Conservation (phyloP, 2,329 filamentous ascomycete species). For the Phoma sp. region DNA sequence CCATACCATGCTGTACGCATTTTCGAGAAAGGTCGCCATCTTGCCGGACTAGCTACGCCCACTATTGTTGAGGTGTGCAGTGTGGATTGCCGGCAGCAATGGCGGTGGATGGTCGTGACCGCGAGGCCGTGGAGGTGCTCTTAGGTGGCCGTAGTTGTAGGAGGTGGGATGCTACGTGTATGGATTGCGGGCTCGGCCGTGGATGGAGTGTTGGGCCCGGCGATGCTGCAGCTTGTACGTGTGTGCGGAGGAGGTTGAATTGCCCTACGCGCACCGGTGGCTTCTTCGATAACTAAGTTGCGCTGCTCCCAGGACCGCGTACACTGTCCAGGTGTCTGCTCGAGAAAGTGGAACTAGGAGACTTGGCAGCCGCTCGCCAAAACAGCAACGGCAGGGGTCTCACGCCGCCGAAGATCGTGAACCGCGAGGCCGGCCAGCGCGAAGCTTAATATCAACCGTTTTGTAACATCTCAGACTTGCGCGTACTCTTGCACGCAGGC, state of each 20-base stretch:
- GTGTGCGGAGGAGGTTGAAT: conserved; percentile 17
- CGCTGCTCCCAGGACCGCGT: conserved; percentile 34
- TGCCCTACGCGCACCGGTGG: conserved; percentile 27
- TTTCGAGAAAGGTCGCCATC: conserved; percentile 95
- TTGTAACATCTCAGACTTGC: not conserved
- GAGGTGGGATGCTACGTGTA: conserved; percentile 47
- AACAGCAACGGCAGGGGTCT: conserved; percentile 32
- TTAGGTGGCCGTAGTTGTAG: conserved; percentile 30
- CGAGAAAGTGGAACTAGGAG: conserved; percentile 40
- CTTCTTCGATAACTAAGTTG: conserved; percentile 25
- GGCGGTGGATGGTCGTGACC: conserved; percentile 37
- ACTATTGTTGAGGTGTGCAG: conserved; percentile 7
- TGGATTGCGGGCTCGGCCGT: conserved; percentile 25
- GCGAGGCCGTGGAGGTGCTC: conserved; percentile 31
- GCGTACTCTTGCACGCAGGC: conserved; percentile 2
- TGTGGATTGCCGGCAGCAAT: conserved; percentile 27
- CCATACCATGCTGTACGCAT: conserved; percentile 82
- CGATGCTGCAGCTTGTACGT: conserved; percentile 21
- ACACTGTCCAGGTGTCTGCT: conserved; percentile 46
- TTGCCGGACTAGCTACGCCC: conserved; percentile 47
- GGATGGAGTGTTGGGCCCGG: conserved; percentile 7
- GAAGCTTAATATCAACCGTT: conserved; percentile 11
- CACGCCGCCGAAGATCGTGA: conserved; percentile 32
- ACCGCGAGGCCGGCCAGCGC: conserved; percentile 13
- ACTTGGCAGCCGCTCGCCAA: conserved; percentile 25